These are phyloP conservation scores for Strombidium stylifer DNA, from an alignment of 73 alveolate species.

Conservation along the genomic window DNA sequence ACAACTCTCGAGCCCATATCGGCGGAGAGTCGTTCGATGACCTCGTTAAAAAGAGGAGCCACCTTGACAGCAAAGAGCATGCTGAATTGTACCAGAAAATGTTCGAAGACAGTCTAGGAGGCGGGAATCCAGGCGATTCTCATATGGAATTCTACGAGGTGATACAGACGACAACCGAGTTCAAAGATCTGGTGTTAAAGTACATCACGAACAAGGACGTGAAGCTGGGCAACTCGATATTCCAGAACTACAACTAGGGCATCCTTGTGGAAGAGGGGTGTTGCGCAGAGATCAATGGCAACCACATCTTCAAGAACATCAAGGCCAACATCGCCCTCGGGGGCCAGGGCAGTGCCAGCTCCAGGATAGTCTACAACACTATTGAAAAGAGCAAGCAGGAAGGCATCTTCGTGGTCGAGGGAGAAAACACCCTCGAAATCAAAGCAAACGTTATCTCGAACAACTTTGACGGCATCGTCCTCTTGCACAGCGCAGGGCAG, in stretches of 20 bases:
- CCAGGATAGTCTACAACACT: slow-evolving; percentile 74
- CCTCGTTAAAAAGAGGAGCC: background rate
- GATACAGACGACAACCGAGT: too few relatives aligned
- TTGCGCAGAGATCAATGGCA: slow-evolving; percentile 79
- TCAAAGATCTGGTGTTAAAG: too few relatives aligned
- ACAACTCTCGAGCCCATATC: slow-evolving; percentile 77
- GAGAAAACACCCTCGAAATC: slow-evolving; percentile 71
- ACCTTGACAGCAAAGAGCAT: background rate
- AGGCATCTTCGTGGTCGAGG: slow-evolving; percentile 93
- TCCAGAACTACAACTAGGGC: slow-evolving; percentile 75
- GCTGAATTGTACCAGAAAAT: background rate
- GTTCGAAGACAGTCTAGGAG: background rate
- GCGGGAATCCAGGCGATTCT: too few relatives aligned
- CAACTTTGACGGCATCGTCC: slow-evolving; percentile 94
- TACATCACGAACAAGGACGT: too few relatives aligned
- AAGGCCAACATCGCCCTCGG: slow-evolving; percentile 97
- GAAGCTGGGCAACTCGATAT: slow-evolving; percentile 29
- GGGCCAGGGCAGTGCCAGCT: slow-evolving; percentile 75
- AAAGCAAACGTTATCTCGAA: slow-evolving; percentile 78
- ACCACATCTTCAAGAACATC: slow-evolving; percentile 72
- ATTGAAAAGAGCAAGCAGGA: slow-evolving; percentile 85
- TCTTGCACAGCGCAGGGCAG: slow-evolving; percentile 75
- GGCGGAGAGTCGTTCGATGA: slow-evolving; percentile 39
- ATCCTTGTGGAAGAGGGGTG: slow-evolving; percentile 88
- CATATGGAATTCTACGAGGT: too few relatives aligned